phyloP scores from a whole-genome alignment of 2,329 filamentous ascomycete genomes.

The Bipolaris gigantea region DNA sequence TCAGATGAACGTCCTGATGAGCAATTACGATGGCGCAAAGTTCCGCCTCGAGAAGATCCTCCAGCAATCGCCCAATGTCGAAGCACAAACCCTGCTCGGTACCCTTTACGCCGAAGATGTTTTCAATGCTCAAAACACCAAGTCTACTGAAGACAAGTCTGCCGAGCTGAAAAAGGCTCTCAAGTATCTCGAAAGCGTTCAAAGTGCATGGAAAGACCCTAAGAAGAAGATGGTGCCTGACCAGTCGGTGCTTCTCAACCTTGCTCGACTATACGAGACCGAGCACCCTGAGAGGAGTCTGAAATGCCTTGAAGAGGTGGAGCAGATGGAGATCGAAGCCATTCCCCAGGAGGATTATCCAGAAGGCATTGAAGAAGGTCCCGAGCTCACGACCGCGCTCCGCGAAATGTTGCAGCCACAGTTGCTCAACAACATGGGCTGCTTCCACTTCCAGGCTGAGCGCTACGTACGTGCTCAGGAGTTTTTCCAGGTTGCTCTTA shows the following conservation, averaged over 20 bases:
- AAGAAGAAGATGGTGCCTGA: constrained; percentile 83
- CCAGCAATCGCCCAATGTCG: constrained; percentile 77
- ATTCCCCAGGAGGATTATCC: constrained; percentile 72
- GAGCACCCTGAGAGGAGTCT: constrained; percentile 88
- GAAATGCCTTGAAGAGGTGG: constrained; percentile 87
- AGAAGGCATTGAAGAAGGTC: constrained; percentile 49
- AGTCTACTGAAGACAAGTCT: constrained; percentile 82
- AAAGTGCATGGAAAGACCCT: constrained; percentile 86
- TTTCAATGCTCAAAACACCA: constrained; percentile 72
- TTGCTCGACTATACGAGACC: constrained; percentile 85
- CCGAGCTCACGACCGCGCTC: constrained; percentile 61
- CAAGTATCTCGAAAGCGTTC: constrained; percentile 78
- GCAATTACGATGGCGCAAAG: constrained; percentile 88
- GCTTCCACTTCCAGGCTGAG: constrained; percentile 88
- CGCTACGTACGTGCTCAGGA: constrained; percentile 78
- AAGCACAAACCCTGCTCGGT: constrained; percentile 89
- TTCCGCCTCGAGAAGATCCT: constrained; percentile 93
- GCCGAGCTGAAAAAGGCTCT: constrained; percentile 86
- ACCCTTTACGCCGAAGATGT: constrained; percentile 94
- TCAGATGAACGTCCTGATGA: constrained; percentile 81
- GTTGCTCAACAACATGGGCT: constrained; percentile 94
- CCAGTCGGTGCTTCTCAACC: constrained; percentile 83
- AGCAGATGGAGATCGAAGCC: constrained; percentile 82
- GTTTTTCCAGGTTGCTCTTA: constrained; percentile 88
- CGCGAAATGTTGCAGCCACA: constrained; percentile 84